phyloP scores from a whole-genome alignment of 139 green algal species.

The Choricystis sp. region DNA sequence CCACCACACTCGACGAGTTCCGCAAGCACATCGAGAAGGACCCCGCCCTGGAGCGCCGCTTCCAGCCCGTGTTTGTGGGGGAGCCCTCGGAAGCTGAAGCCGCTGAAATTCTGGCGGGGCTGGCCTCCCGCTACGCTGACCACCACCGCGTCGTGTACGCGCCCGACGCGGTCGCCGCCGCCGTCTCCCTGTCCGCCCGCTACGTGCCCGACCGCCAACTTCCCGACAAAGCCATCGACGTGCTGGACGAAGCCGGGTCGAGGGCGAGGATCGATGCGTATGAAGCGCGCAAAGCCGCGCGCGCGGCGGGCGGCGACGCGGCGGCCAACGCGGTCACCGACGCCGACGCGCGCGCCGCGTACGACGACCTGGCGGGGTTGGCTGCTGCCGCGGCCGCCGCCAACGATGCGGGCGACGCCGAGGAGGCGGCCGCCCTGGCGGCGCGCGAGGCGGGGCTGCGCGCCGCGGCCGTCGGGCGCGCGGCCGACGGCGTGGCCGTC shows the following conservation, averaged over 20 bases:
- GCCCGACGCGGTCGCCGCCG: slow-evolving; percentile 28
- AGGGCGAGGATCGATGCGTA: slow-evolving; percentile 65
- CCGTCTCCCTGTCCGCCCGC: slow-evolving; percentile 35
- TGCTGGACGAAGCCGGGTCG: slow-evolving; percentile 93
- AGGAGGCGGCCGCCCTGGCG: slow-evolving; percentile 73
- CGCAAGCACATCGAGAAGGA: slow-evolving; percentile 93
- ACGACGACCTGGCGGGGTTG: slow-evolving; percentile 36
- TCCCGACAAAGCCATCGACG: slow-evolving; percentile 94
- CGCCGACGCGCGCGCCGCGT: slow-evolving; percentile 3
- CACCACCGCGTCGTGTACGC: slow-evolving; percentile 60
- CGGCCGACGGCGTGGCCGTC: slow-evolving; percentile 12
- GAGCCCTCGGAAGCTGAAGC: slow-evolving; percentile 57
- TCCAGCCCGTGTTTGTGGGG: slow-evolving; percentile 53
- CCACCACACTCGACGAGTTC: slow-evolving; percentile 69
- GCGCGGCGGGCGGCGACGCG: neutral
- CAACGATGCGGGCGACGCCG: slow-evolving; percentile 35
- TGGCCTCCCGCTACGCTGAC: slow-evolving; percentile 52
- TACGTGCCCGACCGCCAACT: slow-evolving; percentile 80
- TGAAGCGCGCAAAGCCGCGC: slow-evolving; percentile 16
- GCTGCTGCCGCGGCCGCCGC: slow-evolving; percentile 60
- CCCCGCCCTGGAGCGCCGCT: slow-evolving; percentile 63
- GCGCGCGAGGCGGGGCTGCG: slow-evolving; percentile 38
- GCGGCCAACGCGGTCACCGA: too few species aligned
- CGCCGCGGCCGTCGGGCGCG: slow-evolving; percentile 8
- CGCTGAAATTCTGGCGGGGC: slow-evolving; percentile 56